Conservation (phyloP, 2,329 filamentous ascomycete genomes). For the Cyphellophora europaea region DNA sequence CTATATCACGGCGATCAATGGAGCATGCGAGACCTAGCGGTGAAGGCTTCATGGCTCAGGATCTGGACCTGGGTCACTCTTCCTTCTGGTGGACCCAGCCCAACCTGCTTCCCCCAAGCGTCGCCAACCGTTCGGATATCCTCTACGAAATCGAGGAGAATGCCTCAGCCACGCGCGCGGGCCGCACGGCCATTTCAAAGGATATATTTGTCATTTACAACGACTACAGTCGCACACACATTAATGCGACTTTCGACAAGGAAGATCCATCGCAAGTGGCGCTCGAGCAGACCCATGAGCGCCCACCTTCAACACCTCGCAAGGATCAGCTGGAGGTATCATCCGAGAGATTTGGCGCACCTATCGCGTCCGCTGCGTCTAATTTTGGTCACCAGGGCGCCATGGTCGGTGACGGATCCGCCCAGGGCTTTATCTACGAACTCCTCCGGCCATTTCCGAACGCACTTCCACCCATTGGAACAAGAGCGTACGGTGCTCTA, state of each 20-base stretch:
- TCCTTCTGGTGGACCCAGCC: conserved; percentile 83
- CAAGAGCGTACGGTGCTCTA: conserved; percentile 77
- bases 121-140: conserved; percentile 76
- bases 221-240: conserved; percentile 90
- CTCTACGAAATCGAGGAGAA: conserved; percentile 75
- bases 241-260: conserved; percentile 71
- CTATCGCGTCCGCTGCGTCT: conserved; percentile 58
- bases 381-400: conserved; percentile 60
- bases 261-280: conserved; percentile 62
- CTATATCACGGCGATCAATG: conserved; percentile 53
- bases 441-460: conserved; percentile 64
- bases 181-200: conserved; percentile 64
- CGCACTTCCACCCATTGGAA: conserved; percentile 76
- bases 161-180: conserved; percentile 57
- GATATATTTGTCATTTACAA: conserved; percentile 82
- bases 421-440: conserved; percentile 67
- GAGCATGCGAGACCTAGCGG: conserved; percentile 66
- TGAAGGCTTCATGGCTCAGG: conserved; percentile 79
- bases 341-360: conserved; percentile 71
- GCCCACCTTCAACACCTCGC: conserved; percentile 68
- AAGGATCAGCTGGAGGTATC: conserved; percentile 90
- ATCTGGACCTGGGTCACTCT: conserved; percentile 66
- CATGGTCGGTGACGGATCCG: conserved; percentile 74
- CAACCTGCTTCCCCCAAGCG: conserved; percentile 66
- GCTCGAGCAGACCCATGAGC: conserved; percentile 78